phyloP scores from a whole-genome alignment of 1,284 basidiomycete species.

The Ceratobasidium theobromae region DNA sequence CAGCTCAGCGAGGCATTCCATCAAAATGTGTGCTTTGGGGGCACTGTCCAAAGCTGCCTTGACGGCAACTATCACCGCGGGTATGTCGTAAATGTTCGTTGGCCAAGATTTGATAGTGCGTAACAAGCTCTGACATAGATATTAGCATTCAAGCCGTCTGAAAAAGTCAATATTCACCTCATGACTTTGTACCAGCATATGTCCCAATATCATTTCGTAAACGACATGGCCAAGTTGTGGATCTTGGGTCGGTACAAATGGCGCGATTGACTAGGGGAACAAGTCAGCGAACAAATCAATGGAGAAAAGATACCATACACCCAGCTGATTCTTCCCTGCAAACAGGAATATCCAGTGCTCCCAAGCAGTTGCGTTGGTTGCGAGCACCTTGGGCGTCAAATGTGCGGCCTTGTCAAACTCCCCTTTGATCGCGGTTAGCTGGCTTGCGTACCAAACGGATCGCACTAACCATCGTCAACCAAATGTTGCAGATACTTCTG shows the following conservation, averaged over 20 bases:
- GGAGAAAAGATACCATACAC: constrained; percentile 51
- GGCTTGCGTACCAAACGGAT: neutral
- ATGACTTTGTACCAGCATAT: constrained; percentile 80
- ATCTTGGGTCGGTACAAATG: constrained; percentile 79
- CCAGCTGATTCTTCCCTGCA: constrained; percentile 78
- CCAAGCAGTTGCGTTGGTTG: constrained; percentile 79
- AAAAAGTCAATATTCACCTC: constrained; percentile 50
- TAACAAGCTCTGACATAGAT: constrained; percentile 60
- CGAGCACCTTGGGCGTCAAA: constrained; percentile 86
- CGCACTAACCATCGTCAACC: constrained; percentile 62
- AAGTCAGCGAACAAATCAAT: neutral
- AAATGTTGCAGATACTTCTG: constrained; percentile 82
- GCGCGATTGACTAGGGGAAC: constrained; percentile 71
- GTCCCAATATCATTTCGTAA: constrained; percentile 93
- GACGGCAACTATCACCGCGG: constrained; percentile 84
- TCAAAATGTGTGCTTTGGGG: constrained; percentile 63
- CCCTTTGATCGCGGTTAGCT: constrained; percentile 48
- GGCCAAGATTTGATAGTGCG: constrained; percentile 88
- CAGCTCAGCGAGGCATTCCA: constrained; percentile 93
- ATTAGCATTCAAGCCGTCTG: neutral
- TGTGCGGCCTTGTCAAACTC: constrained; percentile 82
- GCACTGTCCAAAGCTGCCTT: constrained; percentile 75
- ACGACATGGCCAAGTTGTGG: constrained; percentile 82
- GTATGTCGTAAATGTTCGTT: constrained; percentile 83
- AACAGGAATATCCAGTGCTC: constrained; percentile 95